Evolutionary conservation across 352 stramenopile genomes (phyloP).

Genomic region (Phytophthora citricola): DNA sequence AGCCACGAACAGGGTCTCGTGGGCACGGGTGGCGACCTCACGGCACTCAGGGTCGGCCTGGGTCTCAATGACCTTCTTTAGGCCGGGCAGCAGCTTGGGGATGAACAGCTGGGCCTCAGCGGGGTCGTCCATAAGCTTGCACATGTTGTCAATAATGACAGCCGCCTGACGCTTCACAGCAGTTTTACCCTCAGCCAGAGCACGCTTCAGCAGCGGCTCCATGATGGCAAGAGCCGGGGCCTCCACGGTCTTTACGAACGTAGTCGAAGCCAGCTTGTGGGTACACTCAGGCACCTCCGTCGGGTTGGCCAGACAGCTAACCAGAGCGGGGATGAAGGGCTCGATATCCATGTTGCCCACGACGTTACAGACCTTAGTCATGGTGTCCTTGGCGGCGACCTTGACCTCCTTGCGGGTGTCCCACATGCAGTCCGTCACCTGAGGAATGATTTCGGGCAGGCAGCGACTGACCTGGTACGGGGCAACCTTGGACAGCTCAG

Average conservation of each 20-base stretch:
- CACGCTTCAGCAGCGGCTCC: conserved; percentile 96
- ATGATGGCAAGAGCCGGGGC: conserved; percentile 97
- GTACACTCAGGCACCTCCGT: conserved; percentile 98
- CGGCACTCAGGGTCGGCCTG: conserved; percentile 98
- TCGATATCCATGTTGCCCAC: conserved; percentile 99
- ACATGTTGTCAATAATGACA: conserved; percentile 99
- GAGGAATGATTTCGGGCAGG: conserved; percentile 97
- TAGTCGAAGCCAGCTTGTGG: conserved; percentile 98
- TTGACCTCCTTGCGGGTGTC: conserved; percentile 99
- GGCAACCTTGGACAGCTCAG: conserved; percentile 91
- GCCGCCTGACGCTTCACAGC: conserved; percentile 97
- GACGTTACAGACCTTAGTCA: conserved; percentile 95
- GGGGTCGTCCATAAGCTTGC: conserved; percentile 98
- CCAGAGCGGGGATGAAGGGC: conserved; percentile 98
- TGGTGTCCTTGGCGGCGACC: conserved; percentile 93
- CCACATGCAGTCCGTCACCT: conserved; percentile 98
- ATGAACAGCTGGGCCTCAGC: conserved; percentile 98
- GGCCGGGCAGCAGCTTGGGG: conserved; percentile 95
- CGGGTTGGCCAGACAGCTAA: conserved; percentile 97
- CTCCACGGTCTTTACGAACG: conserved; percentile 99
- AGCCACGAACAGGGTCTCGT: conserved; percentile 94
- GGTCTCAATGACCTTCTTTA: conserved; percentile 96
- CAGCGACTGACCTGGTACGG: conserved; percentile 95
- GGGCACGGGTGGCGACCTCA: conserved; percentile 94
- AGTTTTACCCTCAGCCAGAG: conserved; percentile 95